Conservation (phyloP, 306 rosid species). For the Fragaria iinumae region DNA sequence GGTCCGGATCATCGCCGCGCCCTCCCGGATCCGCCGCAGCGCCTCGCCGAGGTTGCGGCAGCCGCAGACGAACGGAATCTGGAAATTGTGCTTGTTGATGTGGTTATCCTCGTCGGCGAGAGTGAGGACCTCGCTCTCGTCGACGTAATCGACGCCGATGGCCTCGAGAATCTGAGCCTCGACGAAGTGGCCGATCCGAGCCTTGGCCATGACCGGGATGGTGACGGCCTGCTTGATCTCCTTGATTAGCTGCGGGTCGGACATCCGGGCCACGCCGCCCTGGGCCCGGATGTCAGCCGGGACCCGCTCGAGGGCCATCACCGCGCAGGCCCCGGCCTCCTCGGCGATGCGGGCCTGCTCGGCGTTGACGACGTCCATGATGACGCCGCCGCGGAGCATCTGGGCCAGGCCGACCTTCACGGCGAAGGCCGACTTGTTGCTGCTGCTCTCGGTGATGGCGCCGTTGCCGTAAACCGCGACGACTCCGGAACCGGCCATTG, state of each 20-base stretch:
- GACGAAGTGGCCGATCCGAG: constrained; percentile 86
- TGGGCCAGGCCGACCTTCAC: constrained; percentile 89
- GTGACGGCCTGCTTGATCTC: constrained; percentile 85
- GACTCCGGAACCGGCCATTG: constrained; percentile 79
- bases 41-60: constrained; percentile 92
- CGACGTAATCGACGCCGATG: constrained; percentile 78
- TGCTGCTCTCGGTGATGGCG: constrained; percentile 51
- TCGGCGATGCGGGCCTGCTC: constrained; percentile 88
- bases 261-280: constrained; percentile 89
- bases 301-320: constrained; percentile 85
- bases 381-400: constrained; percentile 94
- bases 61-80: constrained; percentile 84
- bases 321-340: constrained; percentile 90
- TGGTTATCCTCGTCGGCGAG: constrained; percentile 80
- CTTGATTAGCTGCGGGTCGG: constrained; percentile 79
- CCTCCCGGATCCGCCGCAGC: constrained; percentile 74
- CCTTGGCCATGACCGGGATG: constrained; percentile 92
- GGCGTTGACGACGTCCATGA: constrained; percentile 95
- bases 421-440: constrained; percentile 71
- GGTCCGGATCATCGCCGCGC: constrained; percentile 91
- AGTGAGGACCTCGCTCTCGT: constrained; percentile 81
- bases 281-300: constrained; percentile 86
- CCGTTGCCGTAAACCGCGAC: constrained; percentile 83
- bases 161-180: constrained; percentile 92
- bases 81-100: constrained; percentile 86